Evolutionary conservation across 148 eudicot genomes (phyloP), one percentile per base, ranked within the genome.

Genomic region (Diospyros lotus): DNA sequence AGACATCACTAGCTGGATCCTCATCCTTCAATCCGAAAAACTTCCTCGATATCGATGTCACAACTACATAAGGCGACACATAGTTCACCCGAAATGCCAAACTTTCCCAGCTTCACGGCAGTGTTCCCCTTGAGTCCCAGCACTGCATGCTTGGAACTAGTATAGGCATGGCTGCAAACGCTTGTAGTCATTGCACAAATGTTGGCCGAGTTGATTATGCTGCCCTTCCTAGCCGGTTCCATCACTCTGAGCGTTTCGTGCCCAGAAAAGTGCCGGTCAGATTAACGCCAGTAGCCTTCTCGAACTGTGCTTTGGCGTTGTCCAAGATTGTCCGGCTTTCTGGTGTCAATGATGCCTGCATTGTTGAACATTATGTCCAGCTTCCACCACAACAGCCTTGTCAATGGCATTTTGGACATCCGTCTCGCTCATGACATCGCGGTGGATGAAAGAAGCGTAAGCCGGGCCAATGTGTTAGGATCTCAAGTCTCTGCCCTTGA

Each of bases 201-300:
- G 56, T 83, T 84, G 7, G 83, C 74, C n/a, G 77, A 77, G 5
- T 75, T 73, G 2, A 84, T 72, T 1, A 84, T 78, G 64, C 81
- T 59, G 2, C 86, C 85, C 1, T 55, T 52, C 0, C 58, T 38
- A 4, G 66, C 13, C 6, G 72, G 80, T 14, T 80, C 72, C 86
- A 84, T 84, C 61, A 76, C 83, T 7, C 83, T 4, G 86, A 83
- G 71, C 80, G 86, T 73, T 84, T 84, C 61, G 77, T 78, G 48
- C 86, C 83, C 10, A 80, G 56, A 4, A 62, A 62, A 2, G 14
- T 43, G 14, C 65, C 65, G 2, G 44, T 62, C 42, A 61, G 61
- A 6, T 59, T 59, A 13, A 54, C 54, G 18, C 42, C 9, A 1
- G 83, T 1, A 5, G 72, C 75, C 1, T 75, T 13, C 10, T 83